A percentile compares a stretch with the other conserved stretches of the same genome.
Conservation (phyloP, 2,329 filamentous ascomycete species). For the Nannizziopsis arthrosporioides region DNA sequence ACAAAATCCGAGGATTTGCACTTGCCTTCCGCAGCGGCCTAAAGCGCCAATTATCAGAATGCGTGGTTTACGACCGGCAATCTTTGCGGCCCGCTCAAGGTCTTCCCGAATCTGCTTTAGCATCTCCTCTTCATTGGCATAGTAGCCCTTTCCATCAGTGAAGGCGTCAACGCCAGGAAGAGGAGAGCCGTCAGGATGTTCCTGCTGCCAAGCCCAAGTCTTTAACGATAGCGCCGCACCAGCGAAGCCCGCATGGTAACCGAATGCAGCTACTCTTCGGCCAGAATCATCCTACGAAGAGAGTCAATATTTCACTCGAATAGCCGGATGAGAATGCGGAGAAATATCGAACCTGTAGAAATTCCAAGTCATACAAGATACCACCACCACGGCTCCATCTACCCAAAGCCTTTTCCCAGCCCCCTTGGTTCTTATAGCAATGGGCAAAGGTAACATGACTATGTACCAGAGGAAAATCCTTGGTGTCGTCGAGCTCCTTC, state of each 20-base stretch:
- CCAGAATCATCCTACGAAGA: constrained; percentile 15
- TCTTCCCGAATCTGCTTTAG: constrained; percentile 62
- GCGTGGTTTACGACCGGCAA: constrained; percentile 56
- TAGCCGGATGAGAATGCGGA: neutral
- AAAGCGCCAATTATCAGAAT: constrained; percentile 72
- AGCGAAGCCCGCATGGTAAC: constrained; percentile 64
- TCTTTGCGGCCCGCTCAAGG: constrained; percentile 54
- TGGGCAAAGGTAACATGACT: constrained; percentile 20
- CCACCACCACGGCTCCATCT: constrained; percentile 18
- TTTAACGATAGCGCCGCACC: constrained; percentile 59
- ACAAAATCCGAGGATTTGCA: neutral
- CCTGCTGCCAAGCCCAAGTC: constrained; percentile 74
- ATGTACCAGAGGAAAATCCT: constrained; percentile 17
- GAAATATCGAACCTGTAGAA: constrained; percentile 15
- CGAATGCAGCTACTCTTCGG: constrained; percentile 17
- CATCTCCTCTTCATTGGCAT: constrained; percentile 59
- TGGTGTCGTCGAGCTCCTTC: constrained; percentile 19
- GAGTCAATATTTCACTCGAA: neutral
- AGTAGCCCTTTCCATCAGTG: constrained; percentile 21
- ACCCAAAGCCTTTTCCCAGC: constrained; percentile 18
- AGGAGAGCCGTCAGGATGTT: constrained; percentile 52
- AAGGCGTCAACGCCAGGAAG: constrained; percentile 54
- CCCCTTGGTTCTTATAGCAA: constrained; percentile 19
- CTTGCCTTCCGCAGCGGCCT: constrained; percentile 23
- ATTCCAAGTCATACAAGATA: constrained; percentile 19